Base-by-base conservation (phyloP, 2,329 filamentous ascomycete genomes). In the Myriosclerotinia duriaeana region DNA sequence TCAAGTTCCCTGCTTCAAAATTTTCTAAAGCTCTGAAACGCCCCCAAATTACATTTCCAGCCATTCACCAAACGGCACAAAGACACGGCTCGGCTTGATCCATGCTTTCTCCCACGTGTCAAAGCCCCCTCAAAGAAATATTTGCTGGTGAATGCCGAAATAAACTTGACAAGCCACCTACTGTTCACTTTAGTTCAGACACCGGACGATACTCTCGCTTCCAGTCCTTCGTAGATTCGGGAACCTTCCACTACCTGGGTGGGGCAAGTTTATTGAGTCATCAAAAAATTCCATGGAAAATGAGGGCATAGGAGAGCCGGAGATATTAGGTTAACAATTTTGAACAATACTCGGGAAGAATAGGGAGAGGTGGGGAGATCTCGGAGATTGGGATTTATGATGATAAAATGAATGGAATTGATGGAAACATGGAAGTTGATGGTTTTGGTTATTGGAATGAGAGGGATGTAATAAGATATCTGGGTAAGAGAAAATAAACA, bases 381-480 rank as follows among this genome's bases (percentile, higher is more conserved):
- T 60, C 4, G 20, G 56, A 22, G 14, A 48, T 36, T 38, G 9
- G 12, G n/a, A 3, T 48, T 48, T 48, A 8, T 48, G 44, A n/a
- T 22, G 12, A 63, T 42, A 15, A 11, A 17, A 26, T 38, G 42
- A 26, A 40, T 20, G 14, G 20, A 26, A 38, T 36, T 61, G 17
- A 36, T 46, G 50, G 40, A 68, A 58, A 3, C 42, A 36, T 46
- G 50, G 40, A 67, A 58, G 6, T 48, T 54, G 71, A 36, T 20
- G 11, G 20, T 14, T 14, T 50, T 50, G 46, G 9, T 12, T 38
- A 36, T 54, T 5, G 17, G 11, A 53, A 54, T 38, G 53, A 6
- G 8, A 36, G 17, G 6, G 8, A 38, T 54, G 14, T 54, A 15
- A 36, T n/a, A 14, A 5, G 4, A 38, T n/a, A 11, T 5, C 20